These are phyloP conservation scores for Spiraea crenata DNA, from an alignment of 331 rosid species.

Conservation along the genomic window DNA sequence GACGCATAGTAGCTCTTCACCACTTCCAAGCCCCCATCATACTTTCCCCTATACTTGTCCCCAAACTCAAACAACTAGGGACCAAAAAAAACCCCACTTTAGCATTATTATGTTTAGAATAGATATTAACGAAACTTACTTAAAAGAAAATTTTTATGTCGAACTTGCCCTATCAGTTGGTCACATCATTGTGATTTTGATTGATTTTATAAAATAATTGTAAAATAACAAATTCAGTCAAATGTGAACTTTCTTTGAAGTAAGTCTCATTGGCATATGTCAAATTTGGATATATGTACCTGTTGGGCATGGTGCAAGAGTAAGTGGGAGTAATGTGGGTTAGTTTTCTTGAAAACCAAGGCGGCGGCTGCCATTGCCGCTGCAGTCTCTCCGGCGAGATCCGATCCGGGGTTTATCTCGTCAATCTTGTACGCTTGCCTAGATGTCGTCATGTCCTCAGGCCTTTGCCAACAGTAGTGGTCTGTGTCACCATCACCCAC, in stretches of 20 bases:
- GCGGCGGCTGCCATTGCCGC: constrained; percentile 97
- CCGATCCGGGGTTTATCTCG: constrained; percentile 80
- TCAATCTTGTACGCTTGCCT: constrained; percentile 92
- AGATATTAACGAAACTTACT: too few species aligned
- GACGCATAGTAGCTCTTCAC: constrained; percentile 97
- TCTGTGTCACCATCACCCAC: constrained; percentile 99
- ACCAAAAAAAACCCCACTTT: background rate
- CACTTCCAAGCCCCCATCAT: constrained; percentile 70
- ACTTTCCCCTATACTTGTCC: constrained; percentile 82
- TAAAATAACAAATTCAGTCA: too few species aligned
- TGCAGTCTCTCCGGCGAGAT: constrained; percentile 91
- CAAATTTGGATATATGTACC: constrained; percentile 34
- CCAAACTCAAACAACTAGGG: constrained; percentile 85
- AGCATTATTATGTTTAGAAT: background rate
- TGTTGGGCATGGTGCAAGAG: constrained; percentile 86
- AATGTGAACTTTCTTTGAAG: too few species aligned
- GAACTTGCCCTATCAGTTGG: too few species aligned
- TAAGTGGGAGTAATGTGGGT: constrained; percentile 81
- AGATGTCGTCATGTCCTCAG: constrained; percentile 99
- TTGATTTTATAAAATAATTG: too few species aligned
- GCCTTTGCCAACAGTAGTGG: constrained; percentile 95
- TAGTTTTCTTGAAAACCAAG: constrained; percentile 67
- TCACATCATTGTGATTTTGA: too few species aligned
- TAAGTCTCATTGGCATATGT: too few species aligned
- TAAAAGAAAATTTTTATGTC: too few species aligned